Base-by-base conservation (phyloP, 2,329 filamentous ascomycete species). In the Diaporthe citriasiana region DNA sequence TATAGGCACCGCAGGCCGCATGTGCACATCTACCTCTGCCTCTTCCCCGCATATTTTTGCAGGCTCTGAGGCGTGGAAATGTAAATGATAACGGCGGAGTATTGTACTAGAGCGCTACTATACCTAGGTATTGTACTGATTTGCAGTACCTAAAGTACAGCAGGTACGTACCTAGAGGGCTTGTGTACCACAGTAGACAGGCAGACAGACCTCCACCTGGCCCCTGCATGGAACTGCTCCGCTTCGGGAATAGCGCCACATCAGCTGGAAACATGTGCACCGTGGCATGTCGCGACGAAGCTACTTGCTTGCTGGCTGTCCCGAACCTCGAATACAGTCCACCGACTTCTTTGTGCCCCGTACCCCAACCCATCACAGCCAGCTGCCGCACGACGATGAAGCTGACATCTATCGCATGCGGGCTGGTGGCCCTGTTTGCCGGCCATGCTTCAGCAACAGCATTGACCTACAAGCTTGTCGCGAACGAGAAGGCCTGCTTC, bases 401-500 rank as follows among this genome's bases (percentile, higher is more conserved):
- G 85, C 83, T 92, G 77, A 85, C 88, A 76, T 84, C 89, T 77
- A 79, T 94, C 75, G 85, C 91, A 71, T 87, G 89, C 79, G 91
- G 93, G 86, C 89, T 97, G 71, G 82, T 97, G 83, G 93, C 93
- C 86, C 91, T 89, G 80, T 84, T 94, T 77, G 85, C 91, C 73
- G 92, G 93, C 75, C 87, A 93, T 75, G 93, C 93, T 70, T 92
- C 93, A 71, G 95, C 95, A 50, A 99, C 97, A 6, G 95, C 97
- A 53, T 89, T 99, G 81, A 99, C 97, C 63, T 99, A 98, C 88
- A 94, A 95, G 85, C 89, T 99, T 60, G 86, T 89, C 70, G 94
- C 97, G 68, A 94, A 97, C 86, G 97, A 98, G 88, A 95, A 94
- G 85, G 95, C 97, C 75, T 99, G 97, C 88, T 99, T 99, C 90